A percentile compares a stretch with the other conserved stretches of the same genome.
Conservation (phyloP, 1,139 yeast species). For the Saccharomyces hybrid region DNA sequence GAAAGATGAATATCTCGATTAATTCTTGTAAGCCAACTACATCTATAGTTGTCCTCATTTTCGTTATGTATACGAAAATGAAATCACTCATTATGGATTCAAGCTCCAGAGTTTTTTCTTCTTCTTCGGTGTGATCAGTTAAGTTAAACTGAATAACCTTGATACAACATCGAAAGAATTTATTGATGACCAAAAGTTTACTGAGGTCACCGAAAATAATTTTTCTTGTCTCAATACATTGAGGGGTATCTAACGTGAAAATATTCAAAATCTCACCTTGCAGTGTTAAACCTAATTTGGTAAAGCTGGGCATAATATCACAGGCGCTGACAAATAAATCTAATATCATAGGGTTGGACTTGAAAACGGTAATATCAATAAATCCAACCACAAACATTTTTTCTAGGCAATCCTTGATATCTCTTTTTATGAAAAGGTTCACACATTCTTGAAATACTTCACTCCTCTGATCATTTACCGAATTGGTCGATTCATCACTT, state of each 20-base stretch:
- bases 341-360: neutral
- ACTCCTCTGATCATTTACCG: slow-evolving; percentile 4
- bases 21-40: slow-evolving; percentile 10
- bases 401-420: slow-evolving; percentile 10
- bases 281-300: slow-evolving; percentile 1
- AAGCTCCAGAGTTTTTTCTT: slow-evolving; percentile 4
- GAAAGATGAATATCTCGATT: slow-evolving; percentile 18
- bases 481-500: neutral
- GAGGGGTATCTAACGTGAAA: slow-evolving; percentile 2
- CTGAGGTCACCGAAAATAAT: neutral
- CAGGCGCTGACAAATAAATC: slow-evolving; percentile 7
- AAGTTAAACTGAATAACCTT: slow-evolving; percentile 7
- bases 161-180: slow-evolving; percentile 14
- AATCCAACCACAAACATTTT: neutral
- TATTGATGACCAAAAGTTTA: slow-evolving; percentile 7
- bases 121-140: neutral
- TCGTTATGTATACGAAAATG: slow-evolving; percentile 6
- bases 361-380: neutral
- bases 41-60: slow-evolving; percentile 3
- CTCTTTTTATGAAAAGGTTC: slow-evolving; percentile 14
- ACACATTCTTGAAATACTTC: slow-evolving; percentile 10
- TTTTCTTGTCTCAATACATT: slow-evolving; percentile 36
- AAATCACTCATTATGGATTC: neutral
- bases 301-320: slow-evolving; percentile 4
- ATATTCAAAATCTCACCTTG: slow-evolving; percentile 3